These are phyloP conservation scores for Lasiodiplodia theobromae DNA, from an alignment of 2,329 filamentous ascomycete species.

Conservation along the genomic window DNA sequence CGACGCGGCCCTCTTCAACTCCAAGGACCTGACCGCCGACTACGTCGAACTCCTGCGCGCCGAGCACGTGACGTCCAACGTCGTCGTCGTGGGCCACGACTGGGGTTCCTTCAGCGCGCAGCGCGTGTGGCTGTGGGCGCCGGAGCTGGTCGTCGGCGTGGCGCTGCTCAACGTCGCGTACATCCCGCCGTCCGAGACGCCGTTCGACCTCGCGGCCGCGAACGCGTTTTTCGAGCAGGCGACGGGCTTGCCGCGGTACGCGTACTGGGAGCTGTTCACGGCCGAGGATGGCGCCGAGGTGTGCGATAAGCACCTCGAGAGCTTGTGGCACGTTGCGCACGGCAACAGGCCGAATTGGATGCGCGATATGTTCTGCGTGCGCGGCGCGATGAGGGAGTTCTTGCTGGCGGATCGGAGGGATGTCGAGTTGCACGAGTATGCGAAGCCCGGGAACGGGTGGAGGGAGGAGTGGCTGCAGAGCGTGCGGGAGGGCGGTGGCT, in stretches of 20 bases:
- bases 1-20: slow-evolving; percentile 36
- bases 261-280: slow-evolving; percentile 58
- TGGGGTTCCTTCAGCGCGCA: slow-evolving; percentile 54
- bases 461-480: slow-evolving; percentile 44
- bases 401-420: slow-evolving; percentile 31
- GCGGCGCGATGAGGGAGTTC: slow-evolving; percentile 45
- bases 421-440: slow-evolving; percentile 42
- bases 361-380: slow-evolving; percentile 46
- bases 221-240: slow-evolving; percentile 43
- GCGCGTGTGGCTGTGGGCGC: slow-evolving; percentile 53
- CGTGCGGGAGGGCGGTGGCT: slow-evolving; percentile 40
- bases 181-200: slow-evolving; percentile 21
- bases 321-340: slow-evolving; percentile 46
- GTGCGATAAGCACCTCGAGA: slow-evolving; percentile 50
- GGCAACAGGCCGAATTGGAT: slow-evolving; percentile 42
- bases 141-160: slow-evolving; percentile 51
- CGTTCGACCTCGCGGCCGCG: slow-evolving; percentile 48
- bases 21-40: slow-evolving; percentile 37
- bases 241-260: slow-evolving; percentile 48
- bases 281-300: slow-evolving; percentile 46
- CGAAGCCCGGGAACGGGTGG: slow-evolving; percentile 34
- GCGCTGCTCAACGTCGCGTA: slow-evolving; percentile 55
- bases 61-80: slow-evolving; percentile 32
- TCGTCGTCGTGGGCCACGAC: slow-evolving; percentile 54
- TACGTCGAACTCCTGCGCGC: slow-evolving; percentile 39